Percentiles rank a stretch among this genome's conserved stretches.
phyloP scores from a whole-genome alignment of 768 basidiomycete genomes.

The Lactifluus piperatus region DNA sequence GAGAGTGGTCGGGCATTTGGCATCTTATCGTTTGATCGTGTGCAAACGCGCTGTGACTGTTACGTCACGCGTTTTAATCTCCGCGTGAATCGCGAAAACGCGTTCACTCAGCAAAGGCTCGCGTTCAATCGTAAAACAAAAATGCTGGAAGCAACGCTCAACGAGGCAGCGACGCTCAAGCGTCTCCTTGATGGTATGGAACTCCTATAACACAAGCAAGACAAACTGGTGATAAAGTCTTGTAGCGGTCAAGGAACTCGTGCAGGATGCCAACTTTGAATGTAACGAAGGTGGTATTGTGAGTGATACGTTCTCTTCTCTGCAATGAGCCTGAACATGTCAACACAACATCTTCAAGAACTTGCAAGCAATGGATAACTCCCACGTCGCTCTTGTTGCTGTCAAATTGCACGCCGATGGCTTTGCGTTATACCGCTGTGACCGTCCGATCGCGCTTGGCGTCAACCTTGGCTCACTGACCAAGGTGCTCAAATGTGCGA shows the following conservation, averaged over 20 bases:
- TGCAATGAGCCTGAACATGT: not conserved
- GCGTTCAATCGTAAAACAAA: not conserved
- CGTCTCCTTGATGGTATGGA: slow-evolving; percentile 83
- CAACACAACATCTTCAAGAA: slow-evolving; percentile 33
- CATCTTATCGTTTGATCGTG: not conserved
- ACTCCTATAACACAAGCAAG: not conserved
- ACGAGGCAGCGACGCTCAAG: slow-evolving; percentile 83
- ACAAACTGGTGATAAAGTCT: not conserved
- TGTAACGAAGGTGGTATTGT: slow-evolving; percentile 94
- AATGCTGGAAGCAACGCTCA: slow-evolving; percentile 89
- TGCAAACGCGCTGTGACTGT: slow-evolving; percentile 14
- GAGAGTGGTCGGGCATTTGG: not conserved
- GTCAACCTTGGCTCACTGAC: slow-evolving; percentile 82
- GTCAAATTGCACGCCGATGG: slow-evolving; percentile 72
- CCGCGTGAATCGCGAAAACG: slow-evolving; percentile 7
- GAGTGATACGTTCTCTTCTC: slow-evolving; percentile 23
- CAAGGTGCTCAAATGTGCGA: slow-evolving; percentile 95
- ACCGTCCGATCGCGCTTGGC: slow-evolving; percentile 87
- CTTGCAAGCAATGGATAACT: slow-evolving; percentile 99
- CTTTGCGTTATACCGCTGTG: slow-evolving; percentile 87
- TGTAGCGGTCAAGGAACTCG: slow-evolving; percentile 92
- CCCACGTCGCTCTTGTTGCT: slow-evolving; percentile 93
- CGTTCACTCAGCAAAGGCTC: not conserved
- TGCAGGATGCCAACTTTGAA: slow-evolving; percentile 95
- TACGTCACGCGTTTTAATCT: slow-evolving; percentile 20